Evolutionary conservation across 192 early-diverging fungal species (phyloP).

Genomic region (Backusella tarrabulga): DNA sequence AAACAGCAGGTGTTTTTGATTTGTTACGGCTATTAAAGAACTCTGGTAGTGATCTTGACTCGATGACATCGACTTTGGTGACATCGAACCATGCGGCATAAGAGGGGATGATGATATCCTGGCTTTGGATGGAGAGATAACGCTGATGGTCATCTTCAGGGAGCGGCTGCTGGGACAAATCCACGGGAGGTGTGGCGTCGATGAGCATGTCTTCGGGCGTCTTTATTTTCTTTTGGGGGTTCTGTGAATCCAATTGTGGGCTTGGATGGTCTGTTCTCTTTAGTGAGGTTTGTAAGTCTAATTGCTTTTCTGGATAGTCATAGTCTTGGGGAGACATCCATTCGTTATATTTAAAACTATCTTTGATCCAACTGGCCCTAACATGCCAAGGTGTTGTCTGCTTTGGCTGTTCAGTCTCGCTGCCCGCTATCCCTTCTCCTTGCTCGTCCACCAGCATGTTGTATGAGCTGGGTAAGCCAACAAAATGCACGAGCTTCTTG

Average conservation of each 20-base stretch:
- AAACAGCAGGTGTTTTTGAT: slow-evolving; percentile 89
- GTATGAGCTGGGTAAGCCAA: slow-evolving; percentile 73
- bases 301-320: slow-evolving; percentile 1
- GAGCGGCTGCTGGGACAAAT: background rate
- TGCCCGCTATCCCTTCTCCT: slow-evolving; percentile 17
- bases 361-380: slow-evolving; percentile 63
- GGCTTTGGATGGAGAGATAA: slow-evolving; percentile 66
- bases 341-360: slow-evolving; percentile 69
- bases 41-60: slow-evolving; percentile 86
- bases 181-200: background rate
- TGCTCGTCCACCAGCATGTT: slow-evolving; percentile 47
- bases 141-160: slow-evolving; percentile 60
- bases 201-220: background rate
- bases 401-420: slow-evolving; percentile 43
- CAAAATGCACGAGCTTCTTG: slow-evolving; percentile 52
- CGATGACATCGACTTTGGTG: slow-evolving; percentile 76
- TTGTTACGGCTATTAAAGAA: slow-evolving; percentile 96
- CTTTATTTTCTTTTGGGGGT: background rate
- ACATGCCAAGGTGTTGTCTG: slow-evolving; percentile 57
- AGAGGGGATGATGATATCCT: slow-evolving; percentile 82
- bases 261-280: background rate
- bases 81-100: slow-evolving; percentile 96
- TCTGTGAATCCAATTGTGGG: background rate
- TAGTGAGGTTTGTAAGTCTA: background rate
- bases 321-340: slow-evolving; percentile 62